Percentiles rank a stretch among this genome's conserved stretches.
phyloP scores from a whole-genome alignment of 129 eudicot species.

The Lactuca sativa region DNA sequence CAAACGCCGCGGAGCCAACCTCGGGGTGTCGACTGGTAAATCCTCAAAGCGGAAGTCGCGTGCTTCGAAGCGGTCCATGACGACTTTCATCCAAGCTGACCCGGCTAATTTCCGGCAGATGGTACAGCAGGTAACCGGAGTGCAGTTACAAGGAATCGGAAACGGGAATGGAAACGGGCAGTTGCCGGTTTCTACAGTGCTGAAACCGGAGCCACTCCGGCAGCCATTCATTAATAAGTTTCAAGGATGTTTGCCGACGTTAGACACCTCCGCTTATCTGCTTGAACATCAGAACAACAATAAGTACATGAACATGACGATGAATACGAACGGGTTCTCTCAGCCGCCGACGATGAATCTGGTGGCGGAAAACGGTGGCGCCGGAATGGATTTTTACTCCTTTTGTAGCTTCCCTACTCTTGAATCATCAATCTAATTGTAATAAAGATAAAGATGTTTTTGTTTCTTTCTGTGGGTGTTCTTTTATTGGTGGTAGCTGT shows the following conservation, averaged over 20 bases:
- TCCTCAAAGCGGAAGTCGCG: slow-evolving; percentile 64
- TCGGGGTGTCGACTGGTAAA: slow-evolving; percentile 27
- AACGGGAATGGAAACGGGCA: slow-evolving; percentile 26
- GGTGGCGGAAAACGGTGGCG: slow-evolving; percentile 36
- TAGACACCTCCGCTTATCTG: slow-evolving; percentile 75
- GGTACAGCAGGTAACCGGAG: slow-evolving; percentile 95
- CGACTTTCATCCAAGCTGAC: slow-evolving; percentile 82
- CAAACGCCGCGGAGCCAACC: slow-evolving; percentile 27
- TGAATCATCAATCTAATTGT: slow-evolving; percentile 62
- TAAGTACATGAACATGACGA: slow-evolving; percentile 11
- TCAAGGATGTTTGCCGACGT: slow-evolving; percentile 50
- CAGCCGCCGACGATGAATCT: slow-evolving; percentile 18
- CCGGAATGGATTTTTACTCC: slow-evolving; percentile 47
- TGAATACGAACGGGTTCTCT: slow-evolving; percentile 22
- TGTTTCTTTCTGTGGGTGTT: not conserved
- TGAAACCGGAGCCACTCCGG: slow-evolving; percentile 75
- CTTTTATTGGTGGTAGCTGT: slow-evolving; percentile 16
- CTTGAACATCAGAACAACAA: slow-evolving; percentile 34
- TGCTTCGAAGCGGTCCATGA: slow-evolving; percentile 56
- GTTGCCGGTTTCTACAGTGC: slow-evolving; percentile 36
- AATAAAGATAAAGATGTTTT: not conserved
- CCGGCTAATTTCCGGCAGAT: slow-evolving; percentile 75
- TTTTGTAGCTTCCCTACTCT: slow-evolving; percentile 72
- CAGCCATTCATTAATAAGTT: slow-evolving; percentile 36
- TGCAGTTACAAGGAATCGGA: slow-evolving; percentile 24